Evolutionary conservation across 495 filamentous ascomycete genomes (phyloP).

Genomic region (Pseudotulostoma volvatum): DNA sequence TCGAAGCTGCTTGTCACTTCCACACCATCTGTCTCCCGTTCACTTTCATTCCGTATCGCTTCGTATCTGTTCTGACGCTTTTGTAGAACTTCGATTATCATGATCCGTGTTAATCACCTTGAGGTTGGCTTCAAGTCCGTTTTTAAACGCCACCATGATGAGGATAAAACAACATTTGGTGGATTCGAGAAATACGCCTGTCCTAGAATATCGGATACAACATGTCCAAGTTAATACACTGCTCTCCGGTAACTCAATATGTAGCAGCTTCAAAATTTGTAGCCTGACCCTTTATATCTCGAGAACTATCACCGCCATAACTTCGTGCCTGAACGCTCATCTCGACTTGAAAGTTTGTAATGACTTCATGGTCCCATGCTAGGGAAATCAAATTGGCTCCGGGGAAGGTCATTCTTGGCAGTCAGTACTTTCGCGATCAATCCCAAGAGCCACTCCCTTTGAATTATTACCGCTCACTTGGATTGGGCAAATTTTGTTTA

Average conservation of each 20-base stretch:
- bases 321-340: constrained; percentile 10
- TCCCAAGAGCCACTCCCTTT: too few relatives aligned
- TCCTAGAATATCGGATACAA: constrained; percentile 94
- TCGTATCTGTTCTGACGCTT: constrained; percentile 33
- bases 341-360: constrained; percentile 32
- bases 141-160: constrained; percentile 57
- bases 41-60: constrained; percentile 57
- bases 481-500: too few relatives aligned
- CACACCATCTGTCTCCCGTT: constrained; percentile 35
- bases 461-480: too few relatives aligned
- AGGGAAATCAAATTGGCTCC: constrained; percentile 41
- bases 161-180: constrained; percentile 55
- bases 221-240: constrained; percentile 40
- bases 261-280: constrained; percentile 33
- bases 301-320: constrained; percentile 6
- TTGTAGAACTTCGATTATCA: constrained; percentile 28
- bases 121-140: constrained; percentile 62
- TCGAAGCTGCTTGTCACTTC: constrained; percentile 64
- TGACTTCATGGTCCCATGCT: constrained; percentile 14
- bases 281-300: constrained; percentile 9
- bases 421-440: too few relatives aligned
- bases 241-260: constrained; percentile 14
- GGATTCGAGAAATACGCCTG: constrained; percentile 88
- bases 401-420: too few relatives aligned
- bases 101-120: constrained; percentile 62